A percentile compares a stretch with the other conserved stretches of the same genome.
Evolutionary conservation across 2,329 filamentous ascomycete genomes (phyloP).

Genomic region (Pestalotiopsis sp.): DNA sequence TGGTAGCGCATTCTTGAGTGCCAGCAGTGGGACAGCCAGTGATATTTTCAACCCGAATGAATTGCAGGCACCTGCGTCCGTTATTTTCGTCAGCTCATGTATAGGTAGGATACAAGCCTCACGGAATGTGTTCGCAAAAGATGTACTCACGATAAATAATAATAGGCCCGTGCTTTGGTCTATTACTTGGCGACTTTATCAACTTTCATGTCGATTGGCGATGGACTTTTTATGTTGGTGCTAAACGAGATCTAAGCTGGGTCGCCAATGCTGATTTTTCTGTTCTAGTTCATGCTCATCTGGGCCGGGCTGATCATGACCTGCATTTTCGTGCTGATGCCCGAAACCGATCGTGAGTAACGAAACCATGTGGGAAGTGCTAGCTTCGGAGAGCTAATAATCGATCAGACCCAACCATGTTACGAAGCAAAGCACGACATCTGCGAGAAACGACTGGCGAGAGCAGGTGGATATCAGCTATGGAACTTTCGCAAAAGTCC

Average conservation of each 20-base stretch:
- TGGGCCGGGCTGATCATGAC: constrained; percentile 69
- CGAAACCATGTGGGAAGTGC: background rate
- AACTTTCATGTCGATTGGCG: constrained; percentile 74
- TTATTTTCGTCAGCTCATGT: constrained; percentile 70
- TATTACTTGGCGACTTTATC: constrained; percentile 75
- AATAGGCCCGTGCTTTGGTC: constrained; percentile 56
- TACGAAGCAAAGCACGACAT: constrained; percentile 69
- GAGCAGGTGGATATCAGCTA: constrained; percentile 71
- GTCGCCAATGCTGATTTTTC: background rate
- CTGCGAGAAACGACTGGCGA: constrained; percentile 76
- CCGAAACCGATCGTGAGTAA: constrained; percentile 76
- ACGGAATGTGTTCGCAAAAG: too few species aligned
- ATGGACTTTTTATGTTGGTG: constrained; percentile 72
- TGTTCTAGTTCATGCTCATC: constrained; percentile 63
- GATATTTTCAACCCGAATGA: constrained; percentile 71
- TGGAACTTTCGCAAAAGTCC: constrained; percentile 71
- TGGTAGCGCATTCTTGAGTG: constrained; percentile 67
- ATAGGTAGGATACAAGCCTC: constrained; percentile 31
- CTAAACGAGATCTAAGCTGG: background rate
- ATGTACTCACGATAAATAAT: background rate
- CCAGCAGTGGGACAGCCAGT: constrained; percentile 82
- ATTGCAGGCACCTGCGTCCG: constrained; percentile 78
- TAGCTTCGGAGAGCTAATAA: background rate
- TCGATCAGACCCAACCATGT: constrained; percentile 59
- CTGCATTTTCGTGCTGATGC: constrained; percentile 70